These are phyloP conservation scores for Gossypium schwendimanii DNA, from an alignment of 441 rosid genomes.

Conservation along the genomic window DNA sequence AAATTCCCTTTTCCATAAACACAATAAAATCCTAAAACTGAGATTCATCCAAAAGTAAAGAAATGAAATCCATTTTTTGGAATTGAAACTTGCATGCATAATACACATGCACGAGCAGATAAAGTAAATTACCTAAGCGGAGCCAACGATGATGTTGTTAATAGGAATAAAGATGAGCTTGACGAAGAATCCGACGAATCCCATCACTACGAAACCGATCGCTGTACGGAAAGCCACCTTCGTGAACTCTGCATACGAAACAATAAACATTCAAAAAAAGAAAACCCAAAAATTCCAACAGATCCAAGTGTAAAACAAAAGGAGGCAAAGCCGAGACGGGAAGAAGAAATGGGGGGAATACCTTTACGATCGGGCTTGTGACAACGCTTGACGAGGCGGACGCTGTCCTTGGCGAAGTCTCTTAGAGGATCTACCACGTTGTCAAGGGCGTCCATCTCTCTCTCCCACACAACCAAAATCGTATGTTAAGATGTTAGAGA, in stretches of 20 bases:
- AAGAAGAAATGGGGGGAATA: background rate
- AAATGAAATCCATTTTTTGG: background rate
- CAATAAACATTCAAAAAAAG: background rate
- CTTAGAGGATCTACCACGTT: conserved; percentile 64
- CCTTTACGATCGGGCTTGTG: conserved; percentile 96
- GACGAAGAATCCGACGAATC: conserved; percentile 81
- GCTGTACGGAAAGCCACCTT: conserved; percentile 79
- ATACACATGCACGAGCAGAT: background rate
- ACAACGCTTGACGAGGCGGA: conserved; percentile 84
- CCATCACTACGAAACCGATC: conserved; percentile 83
- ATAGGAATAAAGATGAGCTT: conserved; percentile 81
- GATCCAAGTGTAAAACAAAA: background rate
- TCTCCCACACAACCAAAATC: conserved; percentile 12
- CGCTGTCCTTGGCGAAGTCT: conserved; percentile 75
- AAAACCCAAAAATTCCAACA: background rate
- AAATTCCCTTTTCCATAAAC: background rate
- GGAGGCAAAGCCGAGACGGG: background rate
- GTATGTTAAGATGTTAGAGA: background rate
- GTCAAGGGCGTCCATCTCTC: conserved; percentile 61
- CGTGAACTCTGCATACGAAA: conserved; percentile 42
- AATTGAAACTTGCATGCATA: background rate
- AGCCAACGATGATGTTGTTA: conserved; percentile 79
- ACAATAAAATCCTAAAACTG: background rate
- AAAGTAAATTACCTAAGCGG: conserved; percentile 35
- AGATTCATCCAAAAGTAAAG: background rate